Conservation (phyloP, 768 basidiomycete genomes). For the Termitomyces sp. region DNA sequence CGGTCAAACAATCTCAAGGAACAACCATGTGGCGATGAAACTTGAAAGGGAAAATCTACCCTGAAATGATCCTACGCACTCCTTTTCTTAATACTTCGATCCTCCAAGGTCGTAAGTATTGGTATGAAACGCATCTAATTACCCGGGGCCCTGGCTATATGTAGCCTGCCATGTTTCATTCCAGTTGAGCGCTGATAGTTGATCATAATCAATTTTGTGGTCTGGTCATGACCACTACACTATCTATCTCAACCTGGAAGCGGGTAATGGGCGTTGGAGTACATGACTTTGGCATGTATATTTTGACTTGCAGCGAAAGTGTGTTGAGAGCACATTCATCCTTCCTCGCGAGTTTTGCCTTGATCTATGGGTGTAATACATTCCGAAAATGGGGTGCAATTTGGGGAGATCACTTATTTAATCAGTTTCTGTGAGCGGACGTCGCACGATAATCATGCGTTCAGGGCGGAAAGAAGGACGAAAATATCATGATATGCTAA, state of each 20-base stretch:
- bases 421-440: neutral
- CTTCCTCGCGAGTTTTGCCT: too few relatives aligned
- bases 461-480: neutral
- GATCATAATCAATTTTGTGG: neutral
- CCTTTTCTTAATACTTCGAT: neutral
- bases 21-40: neutral
- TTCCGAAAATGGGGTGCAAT: too few relatives aligned
- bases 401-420: neutral
- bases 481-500: neutral
- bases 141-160: neutral
- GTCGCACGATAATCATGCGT: neutral
- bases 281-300: neutral
- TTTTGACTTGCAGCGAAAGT: too few relatives aligned
- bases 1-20: neutral
- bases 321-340: too few relatives aligned
- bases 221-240: neutral
- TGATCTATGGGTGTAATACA: too few relatives aligned
- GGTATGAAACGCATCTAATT: neutral
- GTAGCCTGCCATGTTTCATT: neutral
- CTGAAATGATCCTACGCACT: neutral
- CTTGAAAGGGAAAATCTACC: neutral
- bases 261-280: neutral
- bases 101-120: neutral
- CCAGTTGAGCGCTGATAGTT: neutral
- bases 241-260: neutral